These are phyloP conservation scores for Mycena polygramma DNA, from an alignment of 768 basidiomycete species.

Conservation along the genomic window DNA sequence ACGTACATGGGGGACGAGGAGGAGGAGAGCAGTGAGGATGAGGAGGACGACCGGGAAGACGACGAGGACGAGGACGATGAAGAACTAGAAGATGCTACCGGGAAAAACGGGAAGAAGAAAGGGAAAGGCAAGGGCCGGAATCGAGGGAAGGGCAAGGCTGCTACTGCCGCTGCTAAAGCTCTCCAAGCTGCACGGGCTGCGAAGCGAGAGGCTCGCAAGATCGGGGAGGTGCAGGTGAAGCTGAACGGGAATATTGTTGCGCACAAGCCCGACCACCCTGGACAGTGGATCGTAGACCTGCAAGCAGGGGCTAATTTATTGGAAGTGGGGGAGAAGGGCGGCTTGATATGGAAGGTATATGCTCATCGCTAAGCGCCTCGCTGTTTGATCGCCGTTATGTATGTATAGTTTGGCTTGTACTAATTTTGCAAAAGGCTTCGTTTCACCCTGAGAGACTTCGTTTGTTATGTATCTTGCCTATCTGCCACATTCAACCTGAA, in stretches of 20 bases:
- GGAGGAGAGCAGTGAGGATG: conserved; percentile 69
- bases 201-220: conserved; percentile 62
- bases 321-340: conserved; percentile 81
- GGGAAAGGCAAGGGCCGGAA: conserved; percentile 54
- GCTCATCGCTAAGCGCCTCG: conserved; percentile 57
- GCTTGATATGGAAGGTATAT: conserved; percentile 79
- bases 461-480: too few relatives aligned
- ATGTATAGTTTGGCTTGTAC: conserved; percentile 18
- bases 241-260: conserved; percentile 69
- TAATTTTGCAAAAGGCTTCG: not conserved
- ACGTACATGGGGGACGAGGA: conserved; percentile 70
- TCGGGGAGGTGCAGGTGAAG: conserved; percentile 73
- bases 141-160: conserved; percentile 50
- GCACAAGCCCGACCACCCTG: conserved; percentile 58
- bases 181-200: conserved; percentile 42
- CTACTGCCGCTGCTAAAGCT: conserved; percentile 39
- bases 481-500: too few relatives aligned
- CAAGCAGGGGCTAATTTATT: conserved; percentile 71
- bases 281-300: conserved; percentile 74
- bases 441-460: too few relatives aligned
- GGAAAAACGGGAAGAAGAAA: conserved; percentile 60
- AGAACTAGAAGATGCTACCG: conserved; percentile 55
- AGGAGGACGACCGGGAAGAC: conserved; percentile 61
- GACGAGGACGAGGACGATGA: conserved; percentile 58
- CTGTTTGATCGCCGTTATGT: conserved; percentile 16